These are phyloP conservation scores for Nelumbo lutea DNA, from an alignment of 164 flowering plant species.

Conservation along the genomic window DNA sequence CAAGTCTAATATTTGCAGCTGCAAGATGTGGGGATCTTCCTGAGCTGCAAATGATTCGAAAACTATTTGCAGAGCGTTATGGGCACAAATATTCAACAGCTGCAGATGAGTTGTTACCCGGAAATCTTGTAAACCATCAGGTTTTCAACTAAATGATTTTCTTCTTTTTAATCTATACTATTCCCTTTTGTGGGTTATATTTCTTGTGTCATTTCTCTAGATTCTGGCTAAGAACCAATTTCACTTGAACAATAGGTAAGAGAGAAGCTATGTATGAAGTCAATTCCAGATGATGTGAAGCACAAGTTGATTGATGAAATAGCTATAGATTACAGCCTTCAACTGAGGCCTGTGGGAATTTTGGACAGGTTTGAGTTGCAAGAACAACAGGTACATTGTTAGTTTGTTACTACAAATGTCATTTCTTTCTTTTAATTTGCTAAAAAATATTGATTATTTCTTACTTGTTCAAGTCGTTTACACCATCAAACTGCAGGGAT, in stretches of 20 bases:
- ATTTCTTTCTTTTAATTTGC: not conserved
- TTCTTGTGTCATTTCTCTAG: not conserved
- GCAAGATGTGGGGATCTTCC: conserved; percentile 81
- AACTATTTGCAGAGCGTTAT: conserved; percentile 66
- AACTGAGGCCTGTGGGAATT: conserved; percentile 29
- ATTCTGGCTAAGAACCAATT: not conserved
- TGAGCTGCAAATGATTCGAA: conserved; percentile 55
- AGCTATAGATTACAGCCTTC: conserved; percentile 31
- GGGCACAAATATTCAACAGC: conserved; percentile 46
- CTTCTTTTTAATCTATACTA: not conserved
- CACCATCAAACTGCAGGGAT: conserved; percentile 11
- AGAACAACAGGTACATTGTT: conserved; percentile 18
- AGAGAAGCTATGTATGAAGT: conserved; percentile 38
- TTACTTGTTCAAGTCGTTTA: not conserved
- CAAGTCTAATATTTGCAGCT: conserved; percentile 77
- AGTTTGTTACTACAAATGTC: not conserved
- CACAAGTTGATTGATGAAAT: conserved; percentile 53
- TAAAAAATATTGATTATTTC: not conserved
- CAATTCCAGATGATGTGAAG: conserved; percentile 51
- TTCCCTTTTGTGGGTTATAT: not conserved
- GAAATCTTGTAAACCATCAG: conserved; percentile 64
- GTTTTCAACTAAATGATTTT: conserved; percentile 18
- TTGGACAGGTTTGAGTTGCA: conserved; percentile 33
- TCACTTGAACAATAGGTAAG: conserved; percentile 10
- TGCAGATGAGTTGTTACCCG: conserved; percentile 55